Percentiles rank a stretch among this genome's conserved stretches.
Conservation (phyloP, 2,329 filamentous ascomycete species). For the Aspergillus tamarii region DNA sequence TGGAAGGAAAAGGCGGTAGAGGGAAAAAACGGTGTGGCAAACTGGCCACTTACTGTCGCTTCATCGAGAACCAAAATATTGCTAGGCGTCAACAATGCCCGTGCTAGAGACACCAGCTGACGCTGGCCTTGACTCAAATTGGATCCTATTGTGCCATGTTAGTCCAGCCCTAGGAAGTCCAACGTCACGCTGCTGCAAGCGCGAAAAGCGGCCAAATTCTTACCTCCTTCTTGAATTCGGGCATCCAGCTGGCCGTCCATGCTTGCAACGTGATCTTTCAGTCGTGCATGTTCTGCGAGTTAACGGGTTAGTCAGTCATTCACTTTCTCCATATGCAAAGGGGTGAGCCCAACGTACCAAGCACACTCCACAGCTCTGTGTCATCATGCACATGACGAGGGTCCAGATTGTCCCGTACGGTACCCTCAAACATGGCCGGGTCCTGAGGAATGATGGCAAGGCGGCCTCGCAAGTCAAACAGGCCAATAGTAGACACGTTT, state of each 20-base stretch:
- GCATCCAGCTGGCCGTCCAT: conserved; percentile 93
- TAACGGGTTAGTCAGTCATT: conserved; percentile 43
- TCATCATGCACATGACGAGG: conserved; percentile 95
- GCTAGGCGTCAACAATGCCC: conserved; percentile 89
- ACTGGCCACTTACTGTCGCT: conserved; percentile 68
- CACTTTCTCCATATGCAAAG: conserved; percentile 20
- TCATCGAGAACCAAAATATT: conserved; percentile 98
- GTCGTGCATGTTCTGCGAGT: conserved; percentile 77
- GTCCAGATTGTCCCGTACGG: conserved; percentile 91
- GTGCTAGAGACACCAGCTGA: conserved; percentile 89
- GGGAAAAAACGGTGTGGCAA: conserved; percentile 15
- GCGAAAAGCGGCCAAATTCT: conserved; percentile 38
- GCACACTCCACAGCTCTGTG: conserved; percentile 93
- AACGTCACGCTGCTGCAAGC: conserved; percentile 8
- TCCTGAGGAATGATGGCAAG: conserved; percentile 98
- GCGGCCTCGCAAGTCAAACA: conserved; percentile 84
- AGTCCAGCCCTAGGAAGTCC: conserved; percentile 7
- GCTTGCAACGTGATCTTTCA: conserved; percentile 83
- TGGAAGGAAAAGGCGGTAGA: conserved; percentile 6
- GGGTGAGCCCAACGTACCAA: conserved; percentile 64
- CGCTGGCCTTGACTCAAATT: conserved; percentile 95
- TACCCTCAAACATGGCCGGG: conserved; percentile 91
- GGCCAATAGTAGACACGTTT: conserved; percentile 86
- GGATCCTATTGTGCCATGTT: conserved; percentile 64
- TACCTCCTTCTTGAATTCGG: conserved; percentile 89